Percentiles rank a stretch among this genome's conserved stretches.
These are phyloP conservation scores for Cercophora scortea DNA, from an alignment of 495 filamentous ascomycete genomes.

Conservation along the genomic window DNA sequence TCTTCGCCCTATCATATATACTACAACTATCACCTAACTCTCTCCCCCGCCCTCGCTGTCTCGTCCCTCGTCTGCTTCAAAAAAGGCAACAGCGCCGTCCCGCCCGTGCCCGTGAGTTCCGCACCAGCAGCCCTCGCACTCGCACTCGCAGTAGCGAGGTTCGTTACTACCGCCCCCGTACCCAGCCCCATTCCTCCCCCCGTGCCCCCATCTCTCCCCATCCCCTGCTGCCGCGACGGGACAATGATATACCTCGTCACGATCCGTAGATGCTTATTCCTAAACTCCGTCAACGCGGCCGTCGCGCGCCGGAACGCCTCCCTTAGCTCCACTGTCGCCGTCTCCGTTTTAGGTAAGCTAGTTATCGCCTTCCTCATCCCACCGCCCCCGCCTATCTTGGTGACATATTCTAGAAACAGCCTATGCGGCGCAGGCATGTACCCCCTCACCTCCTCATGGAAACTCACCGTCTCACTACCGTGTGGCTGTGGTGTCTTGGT, in stretches of 20 bases:
- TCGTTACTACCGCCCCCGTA: constrained; percentile 42
- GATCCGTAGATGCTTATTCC: constrained; percentile 86
- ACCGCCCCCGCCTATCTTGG: constrained; percentile 35
- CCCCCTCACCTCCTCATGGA: constrained; percentile 81
- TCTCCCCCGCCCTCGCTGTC: constrained; percentile 34
- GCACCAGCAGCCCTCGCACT: constrained; percentile 3
- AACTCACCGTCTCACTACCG: constrained; percentile 41
- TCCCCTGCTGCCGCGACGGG: constrained; percentile 32
- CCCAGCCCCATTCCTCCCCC: not conserved
- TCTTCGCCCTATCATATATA: not conserved
- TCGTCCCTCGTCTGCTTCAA: constrained; percentile 92
- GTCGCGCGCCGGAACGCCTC: constrained; percentile 75
- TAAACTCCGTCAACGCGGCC: constrained; percentile 69
- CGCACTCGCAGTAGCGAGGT: constrained; percentile 6
- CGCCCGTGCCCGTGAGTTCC: constrained; percentile 77
- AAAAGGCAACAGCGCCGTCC: constrained; percentile 86
- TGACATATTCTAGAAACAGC: constrained; percentile 68
- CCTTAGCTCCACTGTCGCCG: constrained; percentile 48
- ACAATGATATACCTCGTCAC: constrained; percentile 91
- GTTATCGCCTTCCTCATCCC: not conserved
- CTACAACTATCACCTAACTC: not conserved
- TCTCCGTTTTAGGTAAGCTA: constrained; percentile 38
- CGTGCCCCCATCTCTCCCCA: not conserved
- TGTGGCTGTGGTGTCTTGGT: too few species aligned
- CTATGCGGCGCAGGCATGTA: constrained; percentile 92